Evolutionary conservation across 208 protist species (phyloP).

Genomic region (Crithidia thermophila): DNA sequence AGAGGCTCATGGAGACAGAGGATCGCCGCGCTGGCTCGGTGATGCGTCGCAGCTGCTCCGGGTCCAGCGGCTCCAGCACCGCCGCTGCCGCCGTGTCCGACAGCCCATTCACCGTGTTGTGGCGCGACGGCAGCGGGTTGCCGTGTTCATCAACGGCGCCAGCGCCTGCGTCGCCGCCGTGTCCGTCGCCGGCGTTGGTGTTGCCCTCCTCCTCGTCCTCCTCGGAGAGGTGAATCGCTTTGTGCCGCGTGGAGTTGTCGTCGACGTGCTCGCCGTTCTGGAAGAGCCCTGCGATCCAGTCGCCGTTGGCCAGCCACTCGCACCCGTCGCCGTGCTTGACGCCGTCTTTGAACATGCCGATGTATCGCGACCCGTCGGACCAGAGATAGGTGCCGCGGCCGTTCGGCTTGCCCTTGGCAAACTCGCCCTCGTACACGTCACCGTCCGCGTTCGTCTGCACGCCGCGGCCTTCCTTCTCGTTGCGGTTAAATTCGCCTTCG

Average conservation of each 20-base stretch:
- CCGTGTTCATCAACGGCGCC: background rate
- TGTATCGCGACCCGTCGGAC: constrained; percentile 81
- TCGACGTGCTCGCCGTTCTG: constrained; percentile 77
- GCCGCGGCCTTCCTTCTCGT: constrained; percentile 80
- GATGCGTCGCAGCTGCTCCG: constrained; percentile 49
- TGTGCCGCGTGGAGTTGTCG: constrained; percentile 53
- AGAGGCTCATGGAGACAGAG: constrained; percentile 1
- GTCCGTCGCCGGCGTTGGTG: background rate
- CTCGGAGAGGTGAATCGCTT: constrained; percentile 17
- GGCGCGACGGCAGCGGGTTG: background rate
- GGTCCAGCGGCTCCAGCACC: constrained; percentile 48
- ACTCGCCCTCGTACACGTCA: constrained; percentile 88
- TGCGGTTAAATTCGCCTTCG: constrained; percentile 75
- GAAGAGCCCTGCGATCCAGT: constrained; percentile 79
- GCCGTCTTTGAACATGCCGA: constrained; percentile 85
- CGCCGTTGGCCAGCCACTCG: constrained; percentile 79
- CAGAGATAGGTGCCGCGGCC: constrained; percentile 82
- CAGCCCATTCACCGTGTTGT: constrained; percentile 28
- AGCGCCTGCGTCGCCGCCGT: background rate
- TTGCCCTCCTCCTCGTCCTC: constrained; percentile 8
- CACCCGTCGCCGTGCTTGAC: constrained; percentile 85
- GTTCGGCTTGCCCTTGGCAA: constrained; percentile 67
- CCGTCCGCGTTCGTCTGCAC: constrained; percentile 73
- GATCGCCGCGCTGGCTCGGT: constrained; percentile 27
- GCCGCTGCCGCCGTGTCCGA: constrained; percentile 29